Conservation (phyloP, 805 yeast species). For the Kodamaea kaohsiungensis region DNA sequence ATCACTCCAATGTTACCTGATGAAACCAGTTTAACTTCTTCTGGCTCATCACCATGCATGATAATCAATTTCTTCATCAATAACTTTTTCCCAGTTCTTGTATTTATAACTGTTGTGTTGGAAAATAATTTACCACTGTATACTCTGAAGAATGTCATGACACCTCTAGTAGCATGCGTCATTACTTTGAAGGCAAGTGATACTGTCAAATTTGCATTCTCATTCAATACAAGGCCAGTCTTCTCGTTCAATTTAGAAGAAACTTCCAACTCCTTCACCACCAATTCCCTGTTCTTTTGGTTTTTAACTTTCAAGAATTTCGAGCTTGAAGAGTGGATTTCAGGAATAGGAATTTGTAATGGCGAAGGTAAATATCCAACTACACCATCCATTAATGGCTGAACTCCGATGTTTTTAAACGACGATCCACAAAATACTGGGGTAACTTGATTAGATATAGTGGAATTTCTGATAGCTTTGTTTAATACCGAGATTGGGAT, state of each 20-base stretch:
- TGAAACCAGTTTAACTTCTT: constrained; percentile 60
- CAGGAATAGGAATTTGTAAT: constrained; percentile 58
- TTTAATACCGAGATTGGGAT: constrained; percentile 59
- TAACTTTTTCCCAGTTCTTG: constrained; percentile 67
- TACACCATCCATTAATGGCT: constrained; percentile 86
- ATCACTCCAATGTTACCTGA: constrained; percentile 92
- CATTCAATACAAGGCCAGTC: constrained; percentile 53
- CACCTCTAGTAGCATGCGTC: constrained; percentile 80
- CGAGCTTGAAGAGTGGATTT: constrained; percentile 35
- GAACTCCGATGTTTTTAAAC: constrained; percentile 90
- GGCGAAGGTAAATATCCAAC: constrained; percentile 83
- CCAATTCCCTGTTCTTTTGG: constrained; percentile 16
- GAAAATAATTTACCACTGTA: constrained; percentile 76
- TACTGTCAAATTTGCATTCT: constrained; percentile 61
- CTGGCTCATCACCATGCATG: constrained; percentile 88
- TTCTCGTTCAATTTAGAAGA: constrained; percentile 40
- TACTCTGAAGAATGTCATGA: constrained; percentile 82
- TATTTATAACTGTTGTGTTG: constrained; percentile 63
- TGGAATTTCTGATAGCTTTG: constrained; percentile 61
- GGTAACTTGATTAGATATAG: constrained; percentile 55
- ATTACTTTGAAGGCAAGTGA: constrained; percentile 91
- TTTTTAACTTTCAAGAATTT: constrained; percentile 16
- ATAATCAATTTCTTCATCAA: constrained; percentile 67
- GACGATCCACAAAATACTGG: constrained; percentile 95
- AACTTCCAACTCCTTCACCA: constrained; percentile 16